A percentile compares a stretch with the other conserved stretches of the same genome.
Evolutionary conservation across 768 basidiomycete species (phyloP).

Genomic region (Cyathus striatus): DNA sequence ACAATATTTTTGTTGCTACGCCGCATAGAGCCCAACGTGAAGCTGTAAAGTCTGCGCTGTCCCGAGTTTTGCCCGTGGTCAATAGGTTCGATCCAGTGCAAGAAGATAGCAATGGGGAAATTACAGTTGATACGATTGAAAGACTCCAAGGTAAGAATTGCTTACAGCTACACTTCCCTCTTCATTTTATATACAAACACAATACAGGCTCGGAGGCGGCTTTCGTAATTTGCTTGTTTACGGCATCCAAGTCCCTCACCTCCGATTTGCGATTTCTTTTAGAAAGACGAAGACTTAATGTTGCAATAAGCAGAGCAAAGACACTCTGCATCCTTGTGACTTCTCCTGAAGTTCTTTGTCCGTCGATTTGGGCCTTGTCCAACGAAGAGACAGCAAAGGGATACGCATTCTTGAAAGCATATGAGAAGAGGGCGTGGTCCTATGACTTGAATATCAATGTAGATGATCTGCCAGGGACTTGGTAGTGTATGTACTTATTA

Average conservation of each 20-base stretch:
- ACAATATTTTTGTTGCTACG: conserved; percentile 46
- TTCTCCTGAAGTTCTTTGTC: conserved; percentile 37
- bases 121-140: conserved; percentile 47
- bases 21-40: conserved; percentile 50
- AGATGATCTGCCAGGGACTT: conserved; percentile 25
- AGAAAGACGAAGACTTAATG: conserved; percentile 44
- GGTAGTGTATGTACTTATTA: too few relatives aligned
- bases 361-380: conserved; percentile 36
- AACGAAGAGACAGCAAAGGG: conserved; percentile 41
- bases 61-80: conserved; percentile 13
- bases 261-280: conserved; percentile 38
- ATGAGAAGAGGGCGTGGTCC: conserved; percentile 45
- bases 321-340: conserved; percentile 43
- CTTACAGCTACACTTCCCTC: not conserved
- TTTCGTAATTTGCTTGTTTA: conserved; percentile 50
- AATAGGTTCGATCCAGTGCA: conserved; percentile 10
- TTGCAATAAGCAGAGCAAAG: conserved; percentile 49
- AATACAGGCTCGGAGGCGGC: conserved; percentile 43
- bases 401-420: conserved; percentile 43
- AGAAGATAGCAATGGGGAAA: conserved; percentile 13
- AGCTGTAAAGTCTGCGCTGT: conserved; percentile 38
- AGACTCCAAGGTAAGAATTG: conserved; percentile 36
- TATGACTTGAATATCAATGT: conserved; percentile 29
- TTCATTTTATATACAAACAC: not conserved
- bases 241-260: conserved; percentile 30